These are phyloP conservation scores for Hymenoscyphus fraxineus DNA, from an alignment of 2,329 filamentous ascomycete genomes.

Conservation along the genomic window DNA sequence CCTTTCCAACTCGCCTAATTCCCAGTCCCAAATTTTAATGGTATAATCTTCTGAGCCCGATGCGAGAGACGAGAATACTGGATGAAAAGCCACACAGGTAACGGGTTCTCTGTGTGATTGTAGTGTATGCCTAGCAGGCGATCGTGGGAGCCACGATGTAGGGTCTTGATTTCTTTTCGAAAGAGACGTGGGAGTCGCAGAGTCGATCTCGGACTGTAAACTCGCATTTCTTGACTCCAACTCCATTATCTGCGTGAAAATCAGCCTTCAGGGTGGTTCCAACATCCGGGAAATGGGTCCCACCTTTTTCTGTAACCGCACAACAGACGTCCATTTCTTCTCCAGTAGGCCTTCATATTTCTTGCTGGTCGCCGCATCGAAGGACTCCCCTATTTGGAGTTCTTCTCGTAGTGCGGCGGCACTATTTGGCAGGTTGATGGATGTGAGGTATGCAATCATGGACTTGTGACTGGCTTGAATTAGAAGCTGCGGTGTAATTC, in stretches of 20 bases:
- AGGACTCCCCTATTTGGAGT: conserved; percentile 62
- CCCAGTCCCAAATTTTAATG: conserved; percentile 98
- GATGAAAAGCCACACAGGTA: conserved; percentile 88
- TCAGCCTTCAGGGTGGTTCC: conserved; percentile 11
- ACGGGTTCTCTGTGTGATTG: conserved; percentile 79
- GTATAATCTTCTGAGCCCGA: conserved; percentile 89
- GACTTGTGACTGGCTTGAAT: conserved; percentile 71
- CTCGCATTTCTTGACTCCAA: conserved; percentile 71
- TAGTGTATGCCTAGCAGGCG: conserved; percentile 75
- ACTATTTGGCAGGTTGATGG: conserved; percentile 66
- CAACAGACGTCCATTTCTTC: conserved; percentile 98
- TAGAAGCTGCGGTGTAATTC: conserved; percentile 22
- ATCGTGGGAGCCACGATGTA: conserved; percentile 77
- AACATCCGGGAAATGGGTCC: conserved; percentile 16
- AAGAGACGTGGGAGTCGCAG: conserved; percentile 70
- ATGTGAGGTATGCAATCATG: conserved; percentile 81
- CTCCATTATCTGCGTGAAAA: conserved; percentile 72
- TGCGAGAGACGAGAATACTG: conserved; percentile 83
- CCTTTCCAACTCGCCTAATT: conserved; percentile 82
- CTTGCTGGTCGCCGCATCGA: conserved; percentile 79
- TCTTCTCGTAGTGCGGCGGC: conserved; percentile 73
- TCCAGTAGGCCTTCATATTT: conserved; percentile 93
- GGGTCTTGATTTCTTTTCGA: conserved; percentile 81
- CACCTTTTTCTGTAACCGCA: conserved; percentile 93
- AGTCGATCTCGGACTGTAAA: conserved; percentile 81